Conservation (phyloP, 2,329 filamentous ascomycete genomes). For the Colletotrichum cereale region DNA sequence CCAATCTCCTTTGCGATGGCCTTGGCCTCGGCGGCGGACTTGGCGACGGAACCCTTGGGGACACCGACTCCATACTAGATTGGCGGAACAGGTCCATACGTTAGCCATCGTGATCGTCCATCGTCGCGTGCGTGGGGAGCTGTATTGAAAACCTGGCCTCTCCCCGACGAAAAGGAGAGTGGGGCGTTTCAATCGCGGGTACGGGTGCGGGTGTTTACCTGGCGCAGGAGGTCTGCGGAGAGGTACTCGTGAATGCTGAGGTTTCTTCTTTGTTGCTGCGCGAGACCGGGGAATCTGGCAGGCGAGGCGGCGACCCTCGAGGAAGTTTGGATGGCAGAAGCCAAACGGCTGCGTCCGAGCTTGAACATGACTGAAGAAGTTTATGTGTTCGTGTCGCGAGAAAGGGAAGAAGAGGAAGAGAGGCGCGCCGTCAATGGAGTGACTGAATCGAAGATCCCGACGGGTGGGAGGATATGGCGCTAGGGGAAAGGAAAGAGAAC, state of each 20-base stretch:
- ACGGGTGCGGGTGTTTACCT: conserved; percentile 59
- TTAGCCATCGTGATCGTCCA: conserved; percentile 26
- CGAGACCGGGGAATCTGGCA: conserved; percentile 72
- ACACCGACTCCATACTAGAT: conserved; percentile 92
- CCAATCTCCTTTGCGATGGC: conserved; percentile 90
- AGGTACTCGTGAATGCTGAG: conserved; percentile 99
- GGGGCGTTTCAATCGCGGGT: conserved; percentile 32
- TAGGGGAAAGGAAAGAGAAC: conserved; percentile 40
- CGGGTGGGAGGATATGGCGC: conserved; percentile 13
- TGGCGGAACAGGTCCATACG: conserved; percentile 20
- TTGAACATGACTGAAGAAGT: conserved; percentile 79
- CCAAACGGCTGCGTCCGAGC: conserved; percentile 84
- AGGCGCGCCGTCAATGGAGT: conserved; percentile 27
- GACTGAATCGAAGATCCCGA: conserved; percentile 27
- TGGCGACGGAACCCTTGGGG: conserved; percentile 89
- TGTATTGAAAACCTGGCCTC: conserved; percentile 19
- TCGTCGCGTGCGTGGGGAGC: conserved; percentile 12
- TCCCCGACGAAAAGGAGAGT: conserved; percentile 32
- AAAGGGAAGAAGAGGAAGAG: conserved; percentile 10
- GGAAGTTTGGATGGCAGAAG: conserved; percentile 82
- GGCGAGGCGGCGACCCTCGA: conserved; percentile 57
- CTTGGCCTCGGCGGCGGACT: conserved; percentile 88
- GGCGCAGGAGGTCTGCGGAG: conserved; percentile 88
- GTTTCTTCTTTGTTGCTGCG: conserved; percentile 84
- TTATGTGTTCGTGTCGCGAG: conserved; percentile 26